Percentiles rank a stretch among this genome's conserved stretches.
Conservation (phyloP, 164 flowering plant genomes). For the Macadamia tetraphylla region DNA sequence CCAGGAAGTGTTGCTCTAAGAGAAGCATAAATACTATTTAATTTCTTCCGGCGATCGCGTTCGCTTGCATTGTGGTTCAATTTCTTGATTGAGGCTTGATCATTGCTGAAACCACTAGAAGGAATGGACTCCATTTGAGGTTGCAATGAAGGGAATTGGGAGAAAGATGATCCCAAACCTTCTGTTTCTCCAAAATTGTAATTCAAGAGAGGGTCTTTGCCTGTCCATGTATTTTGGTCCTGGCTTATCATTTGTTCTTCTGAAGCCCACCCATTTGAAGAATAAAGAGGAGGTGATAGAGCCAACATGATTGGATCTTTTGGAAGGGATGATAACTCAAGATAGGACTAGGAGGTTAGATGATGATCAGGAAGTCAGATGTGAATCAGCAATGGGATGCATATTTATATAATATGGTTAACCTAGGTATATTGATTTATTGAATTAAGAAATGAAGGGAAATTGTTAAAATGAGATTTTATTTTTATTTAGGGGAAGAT, state of each 20-base stretch:
- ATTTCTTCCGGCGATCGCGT: constrained; percentile 22
- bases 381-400: too few relatives aligned
- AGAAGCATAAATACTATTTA: constrained; percentile 48
- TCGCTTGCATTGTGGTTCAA: constrained; percentile 60
- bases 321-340: too few relatives aligned
- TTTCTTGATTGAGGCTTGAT: constrained; percentile 32
- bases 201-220: neutral
- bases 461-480: too few relatives aligned
- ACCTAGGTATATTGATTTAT: too few relatives aligned
- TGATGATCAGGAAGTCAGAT: too few relatives aligned
- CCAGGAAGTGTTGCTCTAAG: constrained; percentile 21
- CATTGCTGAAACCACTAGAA: neutral
- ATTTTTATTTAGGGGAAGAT: too few relatives aligned
- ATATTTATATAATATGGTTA: too few relatives aligned
- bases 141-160: neutral
- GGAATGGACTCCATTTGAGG: neutral
- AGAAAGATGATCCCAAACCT: neutral
- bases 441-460: too few relatives aligned
- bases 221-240: neutral
- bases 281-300: constrained; percentile 10
- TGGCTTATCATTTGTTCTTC: constrained; percentile 2
- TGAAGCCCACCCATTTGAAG: constrained; percentile 15
- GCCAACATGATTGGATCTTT: constrained; percentile 14
- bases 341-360: too few relatives aligned
- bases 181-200: neutral